A percentile compares a stretch with the other conserved stretches of the same genome.
Conservation (phyloP, 768 basidiomycete genomes). For the Suillus paluster region DNA sequence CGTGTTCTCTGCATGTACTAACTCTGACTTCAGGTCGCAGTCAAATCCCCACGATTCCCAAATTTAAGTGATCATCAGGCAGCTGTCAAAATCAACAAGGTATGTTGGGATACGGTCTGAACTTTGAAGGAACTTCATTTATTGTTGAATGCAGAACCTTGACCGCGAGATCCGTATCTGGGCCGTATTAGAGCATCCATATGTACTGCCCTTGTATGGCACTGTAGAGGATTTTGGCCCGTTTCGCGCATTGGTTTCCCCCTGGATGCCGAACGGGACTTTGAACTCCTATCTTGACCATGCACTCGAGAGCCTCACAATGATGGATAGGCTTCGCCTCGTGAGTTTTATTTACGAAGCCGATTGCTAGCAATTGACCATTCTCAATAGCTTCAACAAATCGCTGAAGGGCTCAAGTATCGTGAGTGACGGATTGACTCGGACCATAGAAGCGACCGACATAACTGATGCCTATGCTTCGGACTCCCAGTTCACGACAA, state of each 20-base stretch:
- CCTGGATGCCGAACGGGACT: slow-evolving; percentile 36
- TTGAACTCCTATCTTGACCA: slow-evolving; percentile 27
- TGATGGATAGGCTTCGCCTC: slow-evolving; percentile 9
- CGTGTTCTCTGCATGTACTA: too few species aligned
- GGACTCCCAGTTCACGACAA: slow-evolving; percentile 14
- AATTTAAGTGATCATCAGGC: background rate
- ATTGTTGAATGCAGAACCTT: slow-evolving; percentile 16
- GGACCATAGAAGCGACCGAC: too few species aligned
- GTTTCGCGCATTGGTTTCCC: slow-evolving; percentile 37
- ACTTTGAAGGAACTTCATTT: rapidly evolving
- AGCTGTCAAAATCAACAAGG: background rate
- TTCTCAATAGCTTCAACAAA: slow-evolving; percentile 5
- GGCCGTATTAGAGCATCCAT: slow-evolving; percentile 28
- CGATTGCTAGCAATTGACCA: background rate
- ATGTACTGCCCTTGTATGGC: slow-evolving; percentile 33
- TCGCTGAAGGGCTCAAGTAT: slow-evolving; percentile 23
- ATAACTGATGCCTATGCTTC: background rate
- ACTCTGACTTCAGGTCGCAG: slow-evolving; percentile 20
- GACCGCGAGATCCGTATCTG: slow-evolving; percentile 27
- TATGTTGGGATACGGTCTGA: background rate
- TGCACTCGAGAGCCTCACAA: background rate
- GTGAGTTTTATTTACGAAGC: slow-evolving; percentile 10
- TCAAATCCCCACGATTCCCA: slow-evolving; percentile 20
- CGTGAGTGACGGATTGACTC: slow-evolving; percentile 1
- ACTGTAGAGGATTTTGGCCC: slow-evolving; percentile 32